Base-by-base conservation (phyloP, 1,284 basidiomycete genomes). In the Cryptococcus neoformans region DNA sequence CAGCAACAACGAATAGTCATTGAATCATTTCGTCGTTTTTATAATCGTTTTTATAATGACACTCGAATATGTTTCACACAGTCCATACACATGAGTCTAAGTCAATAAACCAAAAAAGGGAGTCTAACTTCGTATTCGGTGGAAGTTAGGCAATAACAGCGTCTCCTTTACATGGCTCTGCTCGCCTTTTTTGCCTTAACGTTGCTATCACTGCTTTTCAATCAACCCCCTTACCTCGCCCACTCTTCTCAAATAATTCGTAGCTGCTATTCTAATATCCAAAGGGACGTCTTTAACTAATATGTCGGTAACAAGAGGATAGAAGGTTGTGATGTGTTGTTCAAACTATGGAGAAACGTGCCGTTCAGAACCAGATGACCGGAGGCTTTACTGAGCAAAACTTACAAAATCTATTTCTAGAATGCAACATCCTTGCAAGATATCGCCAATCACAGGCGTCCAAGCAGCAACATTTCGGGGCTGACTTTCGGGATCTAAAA, bases 391-490 rank as follows among this genome's bases (percentile, higher is more conserved):
- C 28, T 28, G 28, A 28, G 28, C 28, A 28, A 28, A 28, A 82
- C 90, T 79, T 72, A 92, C 90, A 38, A 89, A 85, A 70, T 87
- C 90, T 64, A 92, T 87, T 62, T 97, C 91, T 63, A 98, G 91
- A 34, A 83, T 84, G 69, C 87, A 87, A 68, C 94, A 92, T 9
- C 96, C 96, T 57, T 89, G 86, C 35, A 99, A 76, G 50, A 98
- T 92, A 73, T 97, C 94, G 3, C 87, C 87, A 12, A 98, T 89
- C 34, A 99, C 96, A 10, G 96, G 96, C 35, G 91, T 96, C 96
- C 96, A 99, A 0, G 97, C 95, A 9, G 87, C 79, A 59, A 99
- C 95, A 72, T 98, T 99, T 76, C 98, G 91, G 50, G 87, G 87
- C 78, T 99, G 95, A 2, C 87, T 92, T 64, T 98, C 95, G 2